Conservation (phyloP, 306 rosid species). For the Aeschynomene evenia region DNA sequence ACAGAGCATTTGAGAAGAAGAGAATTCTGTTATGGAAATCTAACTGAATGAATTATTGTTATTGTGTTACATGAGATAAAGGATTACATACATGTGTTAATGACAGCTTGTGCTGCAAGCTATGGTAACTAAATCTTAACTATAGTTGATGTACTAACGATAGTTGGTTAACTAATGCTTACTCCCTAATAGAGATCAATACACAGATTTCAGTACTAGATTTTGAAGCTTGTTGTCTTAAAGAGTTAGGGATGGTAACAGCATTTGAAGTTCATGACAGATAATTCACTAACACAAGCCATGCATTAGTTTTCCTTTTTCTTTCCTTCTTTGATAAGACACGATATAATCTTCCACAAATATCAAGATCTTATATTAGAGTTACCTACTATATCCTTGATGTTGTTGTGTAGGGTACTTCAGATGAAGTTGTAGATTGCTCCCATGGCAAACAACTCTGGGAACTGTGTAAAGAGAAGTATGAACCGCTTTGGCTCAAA, state of each 20-base stretch:
- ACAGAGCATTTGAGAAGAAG: too few relatives aligned
- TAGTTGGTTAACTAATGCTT: too few relatives aligned
- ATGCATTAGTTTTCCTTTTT: not conserved
- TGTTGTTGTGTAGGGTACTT: constrained; percentile 67
- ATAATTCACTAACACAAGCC: not conserved
- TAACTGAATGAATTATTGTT: too few relatives aligned
- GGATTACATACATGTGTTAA: too few relatives aligned
- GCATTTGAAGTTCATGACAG: not conserved
- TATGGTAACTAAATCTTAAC: too few relatives aligned
- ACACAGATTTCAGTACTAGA: not conserved
- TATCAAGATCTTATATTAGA: not conserved
- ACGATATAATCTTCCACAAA: not conserved
- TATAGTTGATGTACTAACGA: too few relatives aligned
- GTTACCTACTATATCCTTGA: constrained; percentile 11
- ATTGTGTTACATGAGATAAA: too few relatives aligned
- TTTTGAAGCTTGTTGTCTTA: not conserved
- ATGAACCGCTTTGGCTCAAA: constrained; percentile 90
- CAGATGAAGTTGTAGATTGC: constrained; percentile 92
- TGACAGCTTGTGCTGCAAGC: too few relatives aligned
- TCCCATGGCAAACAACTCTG: constrained; percentile 94
- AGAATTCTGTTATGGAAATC: too few relatives aligned
- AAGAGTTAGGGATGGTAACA: not conserved
- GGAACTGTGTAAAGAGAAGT: constrained; percentile 91
- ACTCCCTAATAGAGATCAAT: too few relatives aligned
- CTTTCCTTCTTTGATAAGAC: not conserved